Conservation (phyloP, 371 early-diverging fungal genomes). For the Capillidium rhysosporum region DNA sequence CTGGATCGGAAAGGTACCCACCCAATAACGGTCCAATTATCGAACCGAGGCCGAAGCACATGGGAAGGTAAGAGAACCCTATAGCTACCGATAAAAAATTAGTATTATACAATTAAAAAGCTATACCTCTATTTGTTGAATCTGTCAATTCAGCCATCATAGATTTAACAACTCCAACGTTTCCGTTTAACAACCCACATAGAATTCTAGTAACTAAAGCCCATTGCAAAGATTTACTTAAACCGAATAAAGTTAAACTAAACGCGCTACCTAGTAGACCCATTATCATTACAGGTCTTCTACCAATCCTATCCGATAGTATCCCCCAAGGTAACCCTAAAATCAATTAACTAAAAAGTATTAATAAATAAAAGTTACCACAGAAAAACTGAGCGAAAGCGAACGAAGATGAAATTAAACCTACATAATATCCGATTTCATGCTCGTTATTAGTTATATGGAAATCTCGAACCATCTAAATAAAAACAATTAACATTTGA, state of each 20-base stretch:
- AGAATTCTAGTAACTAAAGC: conserved; percentile 40
- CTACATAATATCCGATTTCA: conserved; percentile 42
- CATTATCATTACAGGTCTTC: conserved; percentile 55
- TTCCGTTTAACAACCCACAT: conserved; percentile 62
- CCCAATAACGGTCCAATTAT: conserved; percentile 55
- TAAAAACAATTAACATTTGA: not conserved
- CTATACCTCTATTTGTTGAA: conserved; percentile 38
- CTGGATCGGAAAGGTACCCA: conserved; percentile 60
- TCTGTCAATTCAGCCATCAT: conserved; percentile 74
- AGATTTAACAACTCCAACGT: conserved; percentile 69
- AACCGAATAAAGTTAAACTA: conserved; percentile 47
- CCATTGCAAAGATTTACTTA: conserved; percentile 37
- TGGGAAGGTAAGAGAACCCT: conserved; percentile 7
- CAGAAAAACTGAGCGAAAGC: conserved; percentile 35
- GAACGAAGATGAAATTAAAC: conserved; percentile 35
- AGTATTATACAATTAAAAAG: not conserved
- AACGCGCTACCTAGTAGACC: conserved; percentile 56
- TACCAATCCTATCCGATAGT: conserved; percentile 41
- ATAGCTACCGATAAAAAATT: conserved; percentile 1
- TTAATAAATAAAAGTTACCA: conserved; percentile 16
- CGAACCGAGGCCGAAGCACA: conserved; percentile 7
- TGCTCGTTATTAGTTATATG: conserved; percentile 23
- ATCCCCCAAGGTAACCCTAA: conserved; percentile 24
- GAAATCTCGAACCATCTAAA: conserved; percentile 36
- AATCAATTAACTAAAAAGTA: not conserved